These are phyloP conservation scores for Acorus calamus DNA, from an alignment of 106 monocot species.

Conservation along the genomic window DNA sequence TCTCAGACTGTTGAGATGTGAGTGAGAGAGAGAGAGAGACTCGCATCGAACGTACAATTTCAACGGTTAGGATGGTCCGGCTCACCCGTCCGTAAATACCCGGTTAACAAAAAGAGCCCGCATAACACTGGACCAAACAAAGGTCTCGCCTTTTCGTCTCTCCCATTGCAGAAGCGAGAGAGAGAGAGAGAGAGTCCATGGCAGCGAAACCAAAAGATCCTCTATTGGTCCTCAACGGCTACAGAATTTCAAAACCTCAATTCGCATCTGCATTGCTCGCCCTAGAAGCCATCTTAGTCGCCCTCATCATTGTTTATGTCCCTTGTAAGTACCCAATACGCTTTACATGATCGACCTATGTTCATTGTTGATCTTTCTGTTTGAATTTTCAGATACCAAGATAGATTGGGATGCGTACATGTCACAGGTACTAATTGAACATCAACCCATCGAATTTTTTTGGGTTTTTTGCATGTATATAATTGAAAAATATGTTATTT, in stretches of 20 bases:
- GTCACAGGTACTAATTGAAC: conserved; percentile 60
- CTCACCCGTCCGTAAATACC: too few relatives aligned
- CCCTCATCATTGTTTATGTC: conserved; percentile 73
- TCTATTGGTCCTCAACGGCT: neutral
- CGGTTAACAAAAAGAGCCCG: too few relatives aligned
- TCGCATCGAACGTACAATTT: too few relatives aligned
- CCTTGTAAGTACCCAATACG: conserved; percentile 51
- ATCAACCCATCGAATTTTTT: neutral
- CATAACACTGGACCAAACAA: too few relatives aligned
- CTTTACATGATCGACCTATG: neutral
- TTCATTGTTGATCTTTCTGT: neutral
- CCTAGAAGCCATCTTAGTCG: conserved; percentile 53
- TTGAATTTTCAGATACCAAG: conserved; percentile 68
- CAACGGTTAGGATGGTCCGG: too few relatives aligned
- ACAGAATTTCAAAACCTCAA: conserved; percentile 7
- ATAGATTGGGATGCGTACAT: conserved; percentile 99
- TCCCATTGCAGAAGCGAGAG: too few relatives aligned
- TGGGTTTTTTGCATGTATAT: neutral
- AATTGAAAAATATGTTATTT: too few relatives aligned
- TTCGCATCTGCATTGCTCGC: conserved; percentile 33
- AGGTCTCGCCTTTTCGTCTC: too few relatives aligned
- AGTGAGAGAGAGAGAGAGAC: too few relatives aligned
- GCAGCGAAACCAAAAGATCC: too few relatives aligned
- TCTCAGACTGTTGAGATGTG: too few relatives aligned
- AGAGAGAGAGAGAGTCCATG: too few relatives aligned